Conservation (phyloP, 371 early-diverging fungal genomes). For the Saksenaea oblongispora region DNA sequence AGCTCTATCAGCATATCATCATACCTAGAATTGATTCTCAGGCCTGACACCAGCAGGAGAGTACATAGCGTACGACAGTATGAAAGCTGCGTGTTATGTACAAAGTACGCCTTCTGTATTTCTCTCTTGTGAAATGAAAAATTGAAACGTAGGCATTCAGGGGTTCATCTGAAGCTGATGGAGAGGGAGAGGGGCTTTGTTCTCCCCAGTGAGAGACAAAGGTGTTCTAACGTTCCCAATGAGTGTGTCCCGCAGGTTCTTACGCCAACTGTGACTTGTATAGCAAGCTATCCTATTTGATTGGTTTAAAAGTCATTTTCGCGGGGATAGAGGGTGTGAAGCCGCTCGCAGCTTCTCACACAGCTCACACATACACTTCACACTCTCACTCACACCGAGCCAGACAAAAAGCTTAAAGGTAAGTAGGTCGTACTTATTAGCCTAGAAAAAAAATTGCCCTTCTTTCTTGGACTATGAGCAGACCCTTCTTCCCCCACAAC, state of each 20-base stretch:
- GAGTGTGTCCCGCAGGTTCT: neutral
- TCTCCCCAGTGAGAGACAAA: too few relatives aligned
- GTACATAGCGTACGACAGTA: too few relatives aligned
- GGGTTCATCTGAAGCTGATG: too few relatives aligned
- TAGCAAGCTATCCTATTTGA: neutral
- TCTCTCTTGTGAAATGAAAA: too few relatives aligned
- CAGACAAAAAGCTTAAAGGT: slow-evolving; percentile 5
- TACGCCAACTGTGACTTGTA: neutral
- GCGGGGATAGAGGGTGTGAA: neutral
- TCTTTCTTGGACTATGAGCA: neutral
- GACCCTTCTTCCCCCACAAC: neutral
- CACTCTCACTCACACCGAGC: neutral
- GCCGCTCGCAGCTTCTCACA: neutral
- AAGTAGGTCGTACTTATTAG: neutral
- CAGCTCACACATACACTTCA: neutral
- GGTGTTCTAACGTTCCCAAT: too few relatives aligned
- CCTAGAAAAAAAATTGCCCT: slow-evolving; percentile 1
- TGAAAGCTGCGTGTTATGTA: too few relatives aligned
- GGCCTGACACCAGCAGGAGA: too few relatives aligned
- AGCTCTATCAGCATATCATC: too few relatives aligned
- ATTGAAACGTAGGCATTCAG: too few relatives aligned
- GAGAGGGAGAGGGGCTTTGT: too few relatives aligned
- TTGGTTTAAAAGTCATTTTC: slow-evolving; percentile 4
- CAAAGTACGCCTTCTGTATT: too few relatives aligned
- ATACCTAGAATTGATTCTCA: too few relatives aligned